Percentiles rank a stretch among this genome's conserved stretches.
These are phyloP conservation scores for Zygosaccharomyces rouxii DNA, from an alignment of 805 yeast species.

Conservation along the genomic window DNA sequence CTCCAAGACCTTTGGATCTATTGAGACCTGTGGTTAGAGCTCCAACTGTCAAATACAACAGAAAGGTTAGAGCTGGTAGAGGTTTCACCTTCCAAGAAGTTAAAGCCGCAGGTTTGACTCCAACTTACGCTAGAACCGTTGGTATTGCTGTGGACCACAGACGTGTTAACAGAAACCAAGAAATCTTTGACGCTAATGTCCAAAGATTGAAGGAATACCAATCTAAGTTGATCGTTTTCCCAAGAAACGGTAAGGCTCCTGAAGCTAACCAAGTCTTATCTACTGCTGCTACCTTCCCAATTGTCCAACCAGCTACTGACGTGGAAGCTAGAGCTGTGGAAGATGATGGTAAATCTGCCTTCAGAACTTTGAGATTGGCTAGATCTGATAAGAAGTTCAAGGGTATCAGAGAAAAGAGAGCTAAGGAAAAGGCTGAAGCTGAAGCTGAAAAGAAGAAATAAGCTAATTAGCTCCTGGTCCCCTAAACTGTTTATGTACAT, in stretches of 20 bases:
- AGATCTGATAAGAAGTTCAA: constrained; percentile 89
- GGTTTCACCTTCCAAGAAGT: constrained; percentile 98
- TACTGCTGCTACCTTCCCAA: constrained; percentile 83
- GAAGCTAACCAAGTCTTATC: constrained; percentile 75
- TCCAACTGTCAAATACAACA: constrained; percentile 98
- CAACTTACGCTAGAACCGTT: constrained; percentile 95
- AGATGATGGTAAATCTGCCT: constrained; percentile 73
- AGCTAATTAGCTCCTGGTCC: constrained; percentile 26
- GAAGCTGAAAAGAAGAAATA: constrained; percentile 99
- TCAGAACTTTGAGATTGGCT: constrained; percentile 91
- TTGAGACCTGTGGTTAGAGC: constrained; percentile 98
- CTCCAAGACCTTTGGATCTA: constrained; percentile 96
- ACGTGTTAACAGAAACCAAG: constrained; percentile 97
- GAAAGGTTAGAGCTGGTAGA: constrained; percentile 99
- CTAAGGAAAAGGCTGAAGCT: constrained; percentile 95
- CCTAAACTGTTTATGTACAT: constrained; percentile 27
- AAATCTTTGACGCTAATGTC: constrained; percentile 91
- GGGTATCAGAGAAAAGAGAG: constrained; percentile 98
- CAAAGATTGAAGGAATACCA: constrained; percentile 95
- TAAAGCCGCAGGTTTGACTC: constrained; percentile 92
- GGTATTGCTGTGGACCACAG: constrained; percentile 99
- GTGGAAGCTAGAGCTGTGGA: constrained; percentile 85
- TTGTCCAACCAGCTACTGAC: constrained; percentile 71
- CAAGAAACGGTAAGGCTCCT: constrained; percentile 80
- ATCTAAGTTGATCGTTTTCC: constrained; percentile 93